These are phyloP conservation scores for Botrytis deweyae DNA, from an alignment of 2,329 filamentous ascomycete genomes.

Conservation along the genomic window DNA sequence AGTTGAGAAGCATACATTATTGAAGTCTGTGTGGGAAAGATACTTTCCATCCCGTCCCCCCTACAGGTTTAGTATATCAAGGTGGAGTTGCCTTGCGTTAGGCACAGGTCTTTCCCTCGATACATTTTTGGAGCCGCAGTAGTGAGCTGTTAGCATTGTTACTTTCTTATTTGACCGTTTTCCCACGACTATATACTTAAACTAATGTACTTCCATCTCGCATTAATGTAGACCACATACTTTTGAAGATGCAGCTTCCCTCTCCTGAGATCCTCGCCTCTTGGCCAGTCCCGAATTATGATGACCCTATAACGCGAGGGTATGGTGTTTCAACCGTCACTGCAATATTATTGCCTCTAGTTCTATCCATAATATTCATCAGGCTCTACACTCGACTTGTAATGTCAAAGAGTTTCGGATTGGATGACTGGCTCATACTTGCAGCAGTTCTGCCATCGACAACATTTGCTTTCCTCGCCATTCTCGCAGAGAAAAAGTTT, in stretches of 20 bases:
- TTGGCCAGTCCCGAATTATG: constrained; percentile 46
- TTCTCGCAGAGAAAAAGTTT: constrained; percentile 39
- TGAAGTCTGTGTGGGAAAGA: not conserved
- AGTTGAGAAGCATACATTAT: not conserved
- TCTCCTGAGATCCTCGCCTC: constrained; percentile 7
- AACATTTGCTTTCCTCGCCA: constrained; percentile 40
- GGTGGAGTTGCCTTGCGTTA: not conserved
- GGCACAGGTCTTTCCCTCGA: not conserved
- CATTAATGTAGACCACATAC: not conserved
- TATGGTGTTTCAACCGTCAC: constrained; percentile 46
- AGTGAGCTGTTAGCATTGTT: not conserved
- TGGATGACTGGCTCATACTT: constrained; percentile 49
- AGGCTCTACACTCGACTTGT: constrained; percentile 49
- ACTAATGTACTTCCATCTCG: not conserved
- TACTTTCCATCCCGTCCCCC: not conserved
- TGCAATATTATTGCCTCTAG: constrained; percentile 42
- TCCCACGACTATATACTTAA: not conserved
- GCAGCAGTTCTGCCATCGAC: constrained; percentile 36
- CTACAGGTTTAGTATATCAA: not conserved
- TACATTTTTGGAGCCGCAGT: too few relatives aligned
- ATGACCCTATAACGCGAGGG: constrained; percentile 46
- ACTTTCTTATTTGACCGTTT: not conserved
- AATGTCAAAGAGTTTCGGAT: constrained; percentile 47
- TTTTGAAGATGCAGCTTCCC: constrained; percentile 17
- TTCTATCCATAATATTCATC: constrained; percentile 43